Conservation (phyloP, 2,329 filamentous ascomycete species). For the Colletotrichum falcatum region DNA sequence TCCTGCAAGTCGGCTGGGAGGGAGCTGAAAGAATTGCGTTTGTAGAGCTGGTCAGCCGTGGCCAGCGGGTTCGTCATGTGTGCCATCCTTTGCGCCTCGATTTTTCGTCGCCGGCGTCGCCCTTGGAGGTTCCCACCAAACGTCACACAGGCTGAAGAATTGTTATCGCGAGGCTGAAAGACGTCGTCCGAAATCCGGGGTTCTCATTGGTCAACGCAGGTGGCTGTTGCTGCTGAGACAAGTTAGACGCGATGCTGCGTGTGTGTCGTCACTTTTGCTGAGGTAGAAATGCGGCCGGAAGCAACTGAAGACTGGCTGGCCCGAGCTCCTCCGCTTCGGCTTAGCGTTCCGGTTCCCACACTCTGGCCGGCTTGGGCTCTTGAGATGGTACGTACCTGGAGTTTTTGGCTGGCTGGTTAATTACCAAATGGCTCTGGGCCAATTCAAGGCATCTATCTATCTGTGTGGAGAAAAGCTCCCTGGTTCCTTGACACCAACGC, state of each 20-base stretch:
- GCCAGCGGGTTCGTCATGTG: slow-evolving; percentile 73
- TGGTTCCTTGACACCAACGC: slow-evolving; percentile 32
- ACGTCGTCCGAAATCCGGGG: not conserved
- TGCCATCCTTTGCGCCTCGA: slow-evolving; percentile 31
- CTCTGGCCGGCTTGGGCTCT: slow-evolving; percentile 16
- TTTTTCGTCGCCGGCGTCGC: not conserved
- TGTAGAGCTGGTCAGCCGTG: slow-evolving; percentile 75
- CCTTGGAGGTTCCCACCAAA: not conserved
- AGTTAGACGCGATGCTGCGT: slow-evolving; percentile 27
- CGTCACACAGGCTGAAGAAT: not conserved
- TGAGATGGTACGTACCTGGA: slow-evolving; percentile 23
- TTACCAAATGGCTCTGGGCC: slow-evolving; percentile 23
- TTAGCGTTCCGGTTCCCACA: slow-evolving; percentile 14
- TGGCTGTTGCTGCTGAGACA: slow-evolving; percentile 10
- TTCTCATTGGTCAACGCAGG: slow-evolving; percentile 33
- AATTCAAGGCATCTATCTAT: slow-evolving; percentile 35
- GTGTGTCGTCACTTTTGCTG: slow-evolving; percentile 37
- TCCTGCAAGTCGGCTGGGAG: slow-evolving; percentile 78
- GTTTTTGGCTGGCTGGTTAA: slow-evolving; percentile 26
- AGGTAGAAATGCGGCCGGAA: slow-evolving; percentile 1
- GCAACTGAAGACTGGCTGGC: slow-evolving; percentile 15
- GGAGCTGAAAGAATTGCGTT: slow-evolving; percentile 65
- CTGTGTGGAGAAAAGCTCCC: slow-evolving; percentile 38
- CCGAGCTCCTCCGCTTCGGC: slow-evolving; percentile 32
- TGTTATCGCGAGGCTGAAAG: slow-evolving; percentile 29